Base-by-base conservation (phyloP, 2,329 filamentous ascomycete genomes). In the Whalleya microplaca region DNA sequence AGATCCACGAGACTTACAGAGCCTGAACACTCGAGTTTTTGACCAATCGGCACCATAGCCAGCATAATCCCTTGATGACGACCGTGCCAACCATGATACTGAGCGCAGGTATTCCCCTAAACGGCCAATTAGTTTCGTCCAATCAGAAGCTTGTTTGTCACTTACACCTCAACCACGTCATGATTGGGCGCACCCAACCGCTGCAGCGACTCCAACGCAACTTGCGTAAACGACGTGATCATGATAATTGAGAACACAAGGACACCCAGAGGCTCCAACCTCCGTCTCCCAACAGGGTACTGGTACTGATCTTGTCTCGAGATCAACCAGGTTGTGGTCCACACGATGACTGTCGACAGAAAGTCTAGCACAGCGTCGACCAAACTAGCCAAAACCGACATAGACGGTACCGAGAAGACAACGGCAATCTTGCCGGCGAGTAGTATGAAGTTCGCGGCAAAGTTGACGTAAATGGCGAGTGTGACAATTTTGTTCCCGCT, bases 21-120 rank as follows among this genome's bases (percentile, higher is more conserved):
- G 92, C 91, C 70, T 93, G 91, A 3, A 96, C 92, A 59, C 88
- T 91, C 2, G 89, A 92, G 71, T 96, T 96, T 64, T 86, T 91
- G 63, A 96, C 90, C 32, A 95, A 73, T 6, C 92, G 89, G 71
- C 91, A 96, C 90, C 90, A 96, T 41, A 96, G 69, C 90, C 91
- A 96, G 74, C 90, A 93, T 9, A 84, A 75, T 19, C 89, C 85
- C 72, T 96, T 96, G 73, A 96, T 87, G 43, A 93, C 73, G 41
- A 96, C 89, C 0, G 92, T 96, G 41, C 83, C 79, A 4, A 87
- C 75, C 92, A 96, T 96, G 71, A 96, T 94, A 47, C 78, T 76
- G 55, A 96, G 86, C 4, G 92, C 89, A 0, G 91, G 84, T 16
- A 87, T 67, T 0, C 88, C 85, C 16, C 75, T 78, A 18, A 18